Evolutionary conservation across 108 stramenopile species (phyloP).

Genomic region (Conticribra guillardii): DNA sequence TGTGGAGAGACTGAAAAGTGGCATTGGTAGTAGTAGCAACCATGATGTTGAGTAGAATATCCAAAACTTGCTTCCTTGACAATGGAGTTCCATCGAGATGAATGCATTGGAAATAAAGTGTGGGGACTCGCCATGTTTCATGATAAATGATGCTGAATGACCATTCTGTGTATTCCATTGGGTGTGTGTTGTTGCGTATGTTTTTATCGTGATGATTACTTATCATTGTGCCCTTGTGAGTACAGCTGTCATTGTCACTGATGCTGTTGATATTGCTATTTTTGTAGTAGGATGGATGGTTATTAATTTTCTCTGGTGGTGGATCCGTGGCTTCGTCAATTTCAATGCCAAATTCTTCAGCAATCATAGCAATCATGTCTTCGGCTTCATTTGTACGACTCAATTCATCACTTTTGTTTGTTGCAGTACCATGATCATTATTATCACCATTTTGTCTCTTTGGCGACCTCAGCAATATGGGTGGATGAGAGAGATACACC

Average conservation of each 20-base stretch:
- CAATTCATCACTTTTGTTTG: background rate
- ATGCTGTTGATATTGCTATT: too few relatives aligned
- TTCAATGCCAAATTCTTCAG: background rate
- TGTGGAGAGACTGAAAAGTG: too few relatives aligned
- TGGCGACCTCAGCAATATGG: background rate
- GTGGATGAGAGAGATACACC: conserved; percentile 16
- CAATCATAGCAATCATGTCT: background rate
- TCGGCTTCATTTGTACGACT: background rate
- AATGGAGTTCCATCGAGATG: conserved; percentile 47
- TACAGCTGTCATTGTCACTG: too few relatives aligned
- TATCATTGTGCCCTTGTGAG: conserved; percentile 1
- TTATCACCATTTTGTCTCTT: background rate
- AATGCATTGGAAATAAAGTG: conserved; percentile 65
- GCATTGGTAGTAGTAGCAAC: too few relatives aligned
- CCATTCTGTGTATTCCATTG: conserved; percentile 50
- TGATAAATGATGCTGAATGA: conserved; percentile 66
- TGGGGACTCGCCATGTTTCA: conserved; percentile 66
- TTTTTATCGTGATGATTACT: background rate
- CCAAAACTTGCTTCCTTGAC: conserved; percentile 42
- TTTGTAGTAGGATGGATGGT: too few relatives aligned
- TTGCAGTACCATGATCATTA: background rate
- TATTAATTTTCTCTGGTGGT: too few relatives aligned
- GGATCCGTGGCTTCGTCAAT: too few relatives aligned
- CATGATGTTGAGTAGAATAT: conserved; percentile 4
- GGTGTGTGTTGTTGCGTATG: background rate